These are phyloP conservation scores for Fusarium sp. DNA, from an alignment of 2,329 filamentous ascomycete species.

Conservation along the genomic window DNA sequence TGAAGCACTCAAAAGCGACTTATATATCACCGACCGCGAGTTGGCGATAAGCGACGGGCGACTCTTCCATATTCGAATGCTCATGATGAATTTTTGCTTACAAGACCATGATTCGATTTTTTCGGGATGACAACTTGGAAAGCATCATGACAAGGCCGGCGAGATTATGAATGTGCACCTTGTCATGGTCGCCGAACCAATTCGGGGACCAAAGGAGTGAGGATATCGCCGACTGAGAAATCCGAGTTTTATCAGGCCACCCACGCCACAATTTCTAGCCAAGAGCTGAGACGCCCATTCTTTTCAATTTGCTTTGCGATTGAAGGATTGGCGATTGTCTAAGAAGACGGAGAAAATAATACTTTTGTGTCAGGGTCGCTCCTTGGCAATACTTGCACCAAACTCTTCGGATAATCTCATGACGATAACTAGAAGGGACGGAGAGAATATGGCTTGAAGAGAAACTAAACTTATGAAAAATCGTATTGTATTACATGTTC, in stretches of 20 bases:
- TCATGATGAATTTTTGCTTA: background rate
- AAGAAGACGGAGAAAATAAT: background rate
- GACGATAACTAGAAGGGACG: no score
- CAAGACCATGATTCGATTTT: constrained; percentile 1
- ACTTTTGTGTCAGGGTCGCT: background rate
- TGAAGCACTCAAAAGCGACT: background rate
- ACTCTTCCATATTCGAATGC: constrained; percentile 12
- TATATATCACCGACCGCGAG: background rate
- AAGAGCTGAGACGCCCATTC: background rate
- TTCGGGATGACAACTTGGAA: background rate
- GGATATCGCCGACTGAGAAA: constrained; percentile 1
- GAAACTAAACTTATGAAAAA: no score
- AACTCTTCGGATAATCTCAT: background rate
- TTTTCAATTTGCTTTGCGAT: background rate
- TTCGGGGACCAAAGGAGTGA: background rate
- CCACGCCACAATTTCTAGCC: background rate
- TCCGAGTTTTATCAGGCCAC: background rate
- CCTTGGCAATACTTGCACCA: background rate
- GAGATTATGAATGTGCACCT: background rate
- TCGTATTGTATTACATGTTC: no score
- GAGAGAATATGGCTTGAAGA: no score
- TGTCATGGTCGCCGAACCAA: background rate
- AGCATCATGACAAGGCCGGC: background rate
- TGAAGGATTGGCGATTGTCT: background rate
- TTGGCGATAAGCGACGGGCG: background rate